Evolutionary conservation across 306 rosid species (phyloP).

Genomic region (barrel medic (Medicago truncatula)): MtrunA17r5.0-ANR NC_053046.1:16113001-16113500

Average conservation of each 20-base stretch:
- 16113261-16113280: neutral
- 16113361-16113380: neutral
- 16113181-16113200: constrained; percentile 6
- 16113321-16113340: neutral
- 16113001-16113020: neutral
- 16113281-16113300: constrained; percentile 17
- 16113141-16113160: neutral
- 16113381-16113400: constrained; percentile 7
- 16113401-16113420: constrained; percentile 3
- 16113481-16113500: constrained; percentile 64
- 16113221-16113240: constrained; percentile 3
- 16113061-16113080: neutral
- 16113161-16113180: neutral
- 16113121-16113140: neutral
- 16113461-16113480: constrained; percentile 60
- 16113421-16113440: constrained; percentile 26
- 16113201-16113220: constrained; percentile 5
- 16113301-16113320: constrained; percentile 11
- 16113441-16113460: constrained; percentile 57
- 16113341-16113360: neutral
- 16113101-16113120: neutral
- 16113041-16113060: neutral
- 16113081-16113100: neutral
- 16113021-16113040: neutral
- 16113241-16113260: neutral